A percentile compares a stretch with the other conserved stretches of the same genome.
Evolutionary conservation across 2,329 filamentous ascomycete species (phyloP).

Genomic region (Epichloe aotearoae): DNA sequence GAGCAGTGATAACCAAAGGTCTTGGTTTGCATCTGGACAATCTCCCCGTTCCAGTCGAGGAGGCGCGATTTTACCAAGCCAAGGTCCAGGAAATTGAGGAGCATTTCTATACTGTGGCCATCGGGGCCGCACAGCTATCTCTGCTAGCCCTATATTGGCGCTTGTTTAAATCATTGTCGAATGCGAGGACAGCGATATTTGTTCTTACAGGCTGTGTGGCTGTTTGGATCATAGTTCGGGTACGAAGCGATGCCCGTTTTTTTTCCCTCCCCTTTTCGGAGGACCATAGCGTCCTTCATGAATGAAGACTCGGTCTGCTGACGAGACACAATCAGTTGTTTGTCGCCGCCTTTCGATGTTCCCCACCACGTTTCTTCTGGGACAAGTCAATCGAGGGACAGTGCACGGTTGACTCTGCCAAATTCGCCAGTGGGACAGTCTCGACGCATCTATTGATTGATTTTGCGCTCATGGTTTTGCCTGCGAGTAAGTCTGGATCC

Average conservation of each 20-base stretch:
- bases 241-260: background rate
- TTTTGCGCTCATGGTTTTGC: background rate
- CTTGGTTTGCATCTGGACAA: conserved; percentile 5
- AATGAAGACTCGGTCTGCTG: background rate
- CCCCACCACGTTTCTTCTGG: background rate
- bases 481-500: background rate
- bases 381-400: conserved; percentile 4
- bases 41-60: conserved; percentile 2
- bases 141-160: conserved; percentile 7
- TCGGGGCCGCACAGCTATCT: conserved; percentile 6
- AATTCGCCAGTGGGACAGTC: conserved; percentile 4
- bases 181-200: conserved; percentile 1
- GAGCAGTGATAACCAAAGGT: conserved; percentile 1
- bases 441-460: background rate
- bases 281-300: too few species aligned
- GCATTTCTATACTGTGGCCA: conserved; percentile 7
- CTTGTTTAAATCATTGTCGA: conserved; percentile 2
- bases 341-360: background rate
- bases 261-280: too few species aligned
- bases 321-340: background rate
- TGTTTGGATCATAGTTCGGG: background rate
- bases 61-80: conserved; percentile 6
- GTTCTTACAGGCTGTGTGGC: background rate
- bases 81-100: conserved; percentile 8
- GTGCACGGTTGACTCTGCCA: conserved; percentile 3